Base-by-base conservation (phyloP, 345 rosid genomes). In the Laguncularia racemosa region DNA sequence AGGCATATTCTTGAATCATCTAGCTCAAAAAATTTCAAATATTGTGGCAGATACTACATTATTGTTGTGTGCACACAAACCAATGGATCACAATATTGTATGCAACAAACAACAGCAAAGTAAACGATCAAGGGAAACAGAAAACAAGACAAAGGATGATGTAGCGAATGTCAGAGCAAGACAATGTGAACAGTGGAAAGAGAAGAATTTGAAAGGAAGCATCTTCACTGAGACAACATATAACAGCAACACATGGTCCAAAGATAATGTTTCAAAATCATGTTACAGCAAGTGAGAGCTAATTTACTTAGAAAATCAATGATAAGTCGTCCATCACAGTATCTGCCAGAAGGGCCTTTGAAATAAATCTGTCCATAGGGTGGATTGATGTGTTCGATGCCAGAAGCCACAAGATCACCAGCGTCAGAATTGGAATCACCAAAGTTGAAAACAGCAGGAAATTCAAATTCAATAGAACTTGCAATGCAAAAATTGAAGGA, bases 371-470 rank as follows among this genome's bases (percentile, higher is more conserved):
- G 66, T 10, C 99, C 97, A 65, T 89, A 61, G 0, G 99, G 97
- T 20, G 78, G 83, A 13, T 54, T 55, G 38, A 93, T 66, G 72
- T 21, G 74, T 59, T 84, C 91, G 38, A 85, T 72, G 18, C 91
- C 97, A 2, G 90, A 72, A 5, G 89, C 73, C 20, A 87, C 73
- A n/a, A 86, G 89, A 50, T 78, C 79, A 19, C 97, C 97, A 0
- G 99, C 79, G 51, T 93, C 99, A 2, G 97, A 89, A 68, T 93
- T 93, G 0, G 99, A 93, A 49, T 92, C 96, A 9, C 95, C 98
- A 56, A 92, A 86, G 86, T 92, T 89, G 77, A 86, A 84, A 62
- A 84, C 71, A 55, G 85, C 65, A 2, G 93, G 96, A 59, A 72
- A 79, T 28, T 82, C 74, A 70, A 82, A 82, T 19, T 66, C 74